phyloP scores from a whole-genome alignment of 2,329 filamentous ascomycete species.

The Tolypocladium guangdongense region DNA sequence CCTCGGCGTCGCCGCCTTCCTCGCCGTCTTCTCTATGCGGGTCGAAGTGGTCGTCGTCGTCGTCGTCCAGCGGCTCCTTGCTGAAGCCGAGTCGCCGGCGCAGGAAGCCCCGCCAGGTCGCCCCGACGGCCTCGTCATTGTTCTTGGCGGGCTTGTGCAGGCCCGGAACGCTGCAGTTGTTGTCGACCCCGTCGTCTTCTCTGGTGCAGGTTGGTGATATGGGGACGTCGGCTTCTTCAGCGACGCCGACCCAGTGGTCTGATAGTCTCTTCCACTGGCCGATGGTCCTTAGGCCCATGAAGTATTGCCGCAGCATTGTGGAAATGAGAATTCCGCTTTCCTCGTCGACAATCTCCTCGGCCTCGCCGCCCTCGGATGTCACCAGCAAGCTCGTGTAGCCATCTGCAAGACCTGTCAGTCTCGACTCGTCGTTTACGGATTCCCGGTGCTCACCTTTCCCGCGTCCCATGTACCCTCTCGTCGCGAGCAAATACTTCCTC shows the following conservation, averaged over 20 bases:
- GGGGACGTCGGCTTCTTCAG: slow-evolving; percentile 44
- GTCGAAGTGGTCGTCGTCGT: slow-evolving; percentile 34
- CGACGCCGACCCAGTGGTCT: slow-evolving; percentile 56
- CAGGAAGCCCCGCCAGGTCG: slow-evolving; percentile 26
- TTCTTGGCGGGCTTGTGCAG: slow-evolving; percentile 5
- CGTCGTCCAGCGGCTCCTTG: slow-evolving; percentile 21
- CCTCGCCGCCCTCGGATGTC: slow-evolving; percentile 61
- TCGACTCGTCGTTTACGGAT: not conserved
- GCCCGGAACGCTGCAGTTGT: slow-evolving; percentile 7
- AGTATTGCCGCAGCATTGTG: slow-evolving; percentile 81
- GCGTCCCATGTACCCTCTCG: slow-evolving; percentile 78
- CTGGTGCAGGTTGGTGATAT: slow-evolving; percentile 13
- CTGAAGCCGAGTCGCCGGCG: slow-evolving; percentile 21
- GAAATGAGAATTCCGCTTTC: slow-evolving; percentile 83
- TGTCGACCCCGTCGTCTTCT: slow-evolving; percentile 21
- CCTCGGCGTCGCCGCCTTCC: slow-evolving; percentile 21
- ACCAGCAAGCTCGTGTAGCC: slow-evolving; percentile 71
- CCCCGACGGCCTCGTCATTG: slow-evolving; percentile 9
- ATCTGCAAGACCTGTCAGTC: slow-evolving; percentile 31
- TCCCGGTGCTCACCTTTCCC: slow-evolving; percentile 47
- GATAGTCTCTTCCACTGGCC: slow-evolving; percentile 70
- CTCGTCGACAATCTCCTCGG: slow-evolving; percentile 70
- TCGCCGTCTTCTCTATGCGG: slow-evolving; percentile 8
- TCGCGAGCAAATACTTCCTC: slow-evolving; percentile 61
- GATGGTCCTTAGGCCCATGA: slow-evolving; percentile 73